Conservation (phyloP, 352 stramenopile species). For the Phytophthora cactorum region DNA sequence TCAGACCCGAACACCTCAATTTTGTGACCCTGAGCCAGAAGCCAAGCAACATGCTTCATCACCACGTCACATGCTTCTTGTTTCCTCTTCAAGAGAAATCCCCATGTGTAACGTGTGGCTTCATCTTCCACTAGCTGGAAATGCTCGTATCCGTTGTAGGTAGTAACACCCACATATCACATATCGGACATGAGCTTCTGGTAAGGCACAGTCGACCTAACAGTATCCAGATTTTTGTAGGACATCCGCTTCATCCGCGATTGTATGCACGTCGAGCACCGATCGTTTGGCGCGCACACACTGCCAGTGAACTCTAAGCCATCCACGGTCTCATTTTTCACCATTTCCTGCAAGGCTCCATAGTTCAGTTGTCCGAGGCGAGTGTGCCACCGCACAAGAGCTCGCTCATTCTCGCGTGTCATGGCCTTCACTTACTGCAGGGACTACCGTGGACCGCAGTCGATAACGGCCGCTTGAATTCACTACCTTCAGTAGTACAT, state of each 20-base stretch:
- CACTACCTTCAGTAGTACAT: neutral
- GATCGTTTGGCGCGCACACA: neutral
- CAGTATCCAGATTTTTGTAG: constrained; percentile 10
- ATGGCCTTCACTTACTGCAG: neutral
- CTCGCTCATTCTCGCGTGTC: neutral
- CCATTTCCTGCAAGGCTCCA: constrained; percentile 14
- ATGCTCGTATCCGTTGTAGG: constrained; percentile 15
- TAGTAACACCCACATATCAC: constrained; percentile 5
- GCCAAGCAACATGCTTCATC: constrained; percentile 6
- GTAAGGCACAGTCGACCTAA: constrained; percentile 3
- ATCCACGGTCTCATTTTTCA: neutral
- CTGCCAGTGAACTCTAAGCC: neutral
- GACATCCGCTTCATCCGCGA: constrained; percentile 13
- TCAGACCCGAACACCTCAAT: constrained; percentile 15
- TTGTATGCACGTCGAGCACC: neutral
- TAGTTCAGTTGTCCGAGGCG: constrained; percentile 18
- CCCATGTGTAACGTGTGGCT: constrained; percentile 11
- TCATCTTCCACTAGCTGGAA: constrained; percentile 19
- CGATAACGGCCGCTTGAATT: constrained; percentile 16
- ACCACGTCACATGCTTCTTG: constrained; percentile 11
- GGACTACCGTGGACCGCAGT: neutral
- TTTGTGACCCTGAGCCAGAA: constrained; percentile 8
- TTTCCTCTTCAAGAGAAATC: constrained; percentile 14
- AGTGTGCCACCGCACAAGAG: constrained; percentile 14
- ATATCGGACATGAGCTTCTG: constrained; percentile 25